Conservation (phyloP, 345 rosid species). For the Kernera saxatilis region DNA sequence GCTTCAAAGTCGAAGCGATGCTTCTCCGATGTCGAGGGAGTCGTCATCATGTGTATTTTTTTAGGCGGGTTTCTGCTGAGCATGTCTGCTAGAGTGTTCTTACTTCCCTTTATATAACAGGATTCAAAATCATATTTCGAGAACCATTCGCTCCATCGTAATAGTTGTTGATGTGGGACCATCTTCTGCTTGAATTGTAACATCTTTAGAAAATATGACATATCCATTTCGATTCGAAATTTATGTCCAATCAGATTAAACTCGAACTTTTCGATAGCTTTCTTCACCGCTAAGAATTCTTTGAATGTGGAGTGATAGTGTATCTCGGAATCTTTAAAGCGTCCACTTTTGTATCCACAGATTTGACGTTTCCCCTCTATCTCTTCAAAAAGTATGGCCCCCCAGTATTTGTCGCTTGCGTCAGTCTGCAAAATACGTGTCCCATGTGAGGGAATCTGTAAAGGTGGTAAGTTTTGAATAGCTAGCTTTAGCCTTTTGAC, state of each 20-base stretch:
- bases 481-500: too few relatives aligned
- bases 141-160: neutral
- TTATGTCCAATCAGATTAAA: neutral
- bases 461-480: neutral
- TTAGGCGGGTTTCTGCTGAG: neutral
- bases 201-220: neutral
- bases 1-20: neutral
- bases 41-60: neutral
- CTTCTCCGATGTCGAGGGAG: neutral
- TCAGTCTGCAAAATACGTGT: neutral
- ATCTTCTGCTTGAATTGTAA: neutral
- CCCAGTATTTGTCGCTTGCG: neutral
- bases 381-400: neutral
- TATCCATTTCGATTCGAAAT: neutral
- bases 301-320: neutral
- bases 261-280: neutral
- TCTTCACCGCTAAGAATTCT: neutral
- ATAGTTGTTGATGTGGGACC: neutral
- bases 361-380: neutral
- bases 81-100: neutral
- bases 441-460: neutral
- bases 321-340: neutral
- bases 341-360: neutral
- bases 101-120: neutral
- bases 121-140: neutral